Conservation (phyloP, 306 rosid species). For the Biancaea sappan region DNA sequence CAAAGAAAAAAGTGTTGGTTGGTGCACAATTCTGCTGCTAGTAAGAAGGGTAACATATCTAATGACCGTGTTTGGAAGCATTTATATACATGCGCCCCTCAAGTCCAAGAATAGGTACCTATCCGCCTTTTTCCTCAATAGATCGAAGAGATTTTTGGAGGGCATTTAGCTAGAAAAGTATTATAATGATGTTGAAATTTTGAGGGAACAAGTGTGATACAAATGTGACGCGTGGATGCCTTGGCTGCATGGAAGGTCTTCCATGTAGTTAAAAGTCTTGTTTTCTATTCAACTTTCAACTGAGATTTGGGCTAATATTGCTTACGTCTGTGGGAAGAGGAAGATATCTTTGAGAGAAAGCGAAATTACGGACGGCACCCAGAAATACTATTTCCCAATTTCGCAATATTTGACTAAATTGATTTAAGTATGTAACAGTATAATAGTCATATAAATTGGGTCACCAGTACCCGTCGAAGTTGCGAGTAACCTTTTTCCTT, state of each 20-base stretch:
- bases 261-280: no score
- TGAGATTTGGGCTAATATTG: no score
- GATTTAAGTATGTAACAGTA: no score
- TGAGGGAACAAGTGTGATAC: no score
- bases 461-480: background rate
- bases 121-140: background rate
- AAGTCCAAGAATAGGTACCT: no score
- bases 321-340: no score
- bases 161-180: background rate
- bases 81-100: background rate
- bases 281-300: background rate
- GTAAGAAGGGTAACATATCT: slow-evolving; percentile 1
- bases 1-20: slow-evolving; percentile 13
- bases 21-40: slow-evolving; percentile 18
- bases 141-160: background rate
- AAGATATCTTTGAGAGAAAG: no score
- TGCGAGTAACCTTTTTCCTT: background rate
- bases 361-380: no score
- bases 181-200: background rate
- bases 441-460: no score
- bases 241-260: no score
- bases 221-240: no score
- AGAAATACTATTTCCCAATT: no score
- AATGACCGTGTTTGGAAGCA: slow-evolving; percentile 4
- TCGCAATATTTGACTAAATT: background rate